Percentiles rank a stretch among this genome's conserved stretches.
These are phyloP conservation scores for Gryganskiella cystojenkinii DNA, from an alignment of 192 early-diverging fungal genomes.

Conservation along the genomic window DNA sequence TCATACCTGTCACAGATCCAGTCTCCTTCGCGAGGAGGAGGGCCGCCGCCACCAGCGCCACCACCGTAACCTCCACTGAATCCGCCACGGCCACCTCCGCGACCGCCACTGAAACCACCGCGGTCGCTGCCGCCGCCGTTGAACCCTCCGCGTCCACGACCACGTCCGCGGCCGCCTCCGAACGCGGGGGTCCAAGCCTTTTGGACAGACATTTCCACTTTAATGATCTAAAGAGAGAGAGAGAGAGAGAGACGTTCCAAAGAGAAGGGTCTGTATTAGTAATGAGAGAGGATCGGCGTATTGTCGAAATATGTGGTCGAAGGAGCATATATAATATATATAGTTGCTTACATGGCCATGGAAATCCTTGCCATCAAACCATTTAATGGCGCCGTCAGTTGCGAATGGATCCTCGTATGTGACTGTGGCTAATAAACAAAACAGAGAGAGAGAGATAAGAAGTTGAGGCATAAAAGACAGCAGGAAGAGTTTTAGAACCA, in stretches of 20 bases:
- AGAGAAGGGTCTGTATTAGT: too few relatives aligned
- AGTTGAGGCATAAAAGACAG: neutral
- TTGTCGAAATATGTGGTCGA: too few relatives aligned
- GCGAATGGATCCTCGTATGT: slow-evolving; percentile 82
- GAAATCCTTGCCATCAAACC: slow-evolving; percentile 71
- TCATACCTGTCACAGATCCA: slow-evolving; percentile 69
- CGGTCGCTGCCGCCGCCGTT: slow-evolving; percentile 59
- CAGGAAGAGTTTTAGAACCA: neutral
- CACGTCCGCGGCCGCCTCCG: slow-evolving; percentile 59
- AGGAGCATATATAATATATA: slow-evolving; percentile 58
- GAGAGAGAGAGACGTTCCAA: too few relatives aligned
- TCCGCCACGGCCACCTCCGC: slow-evolving; percentile 53
- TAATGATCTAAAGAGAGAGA: slow-evolving; percentile 56
- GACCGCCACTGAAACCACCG: slow-evolving; percentile 54
- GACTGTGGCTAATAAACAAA: slow-evolving; percentile 65
- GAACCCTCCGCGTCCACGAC: slow-evolving; percentile 56
- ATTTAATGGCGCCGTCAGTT: slow-evolving; percentile 76
- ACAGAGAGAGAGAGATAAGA: neutral
- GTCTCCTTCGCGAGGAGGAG: slow-evolving; percentile 65
- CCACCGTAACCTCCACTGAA: slow-evolving; percentile 49
- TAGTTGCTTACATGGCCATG: slow-evolving; percentile 44
- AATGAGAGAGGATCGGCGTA: too few relatives aligned
- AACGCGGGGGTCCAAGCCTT: slow-evolving; percentile 58
- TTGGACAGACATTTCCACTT: slow-evolving; percentile 71
- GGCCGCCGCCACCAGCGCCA: slow-evolving; percentile 52